Percentiles rank a stretch among this genome's conserved stretches.
phyloP scores from a whole-genome alignment of 2,329 filamentous ascomycete species.

The Sporothrix protearum region DNA sequence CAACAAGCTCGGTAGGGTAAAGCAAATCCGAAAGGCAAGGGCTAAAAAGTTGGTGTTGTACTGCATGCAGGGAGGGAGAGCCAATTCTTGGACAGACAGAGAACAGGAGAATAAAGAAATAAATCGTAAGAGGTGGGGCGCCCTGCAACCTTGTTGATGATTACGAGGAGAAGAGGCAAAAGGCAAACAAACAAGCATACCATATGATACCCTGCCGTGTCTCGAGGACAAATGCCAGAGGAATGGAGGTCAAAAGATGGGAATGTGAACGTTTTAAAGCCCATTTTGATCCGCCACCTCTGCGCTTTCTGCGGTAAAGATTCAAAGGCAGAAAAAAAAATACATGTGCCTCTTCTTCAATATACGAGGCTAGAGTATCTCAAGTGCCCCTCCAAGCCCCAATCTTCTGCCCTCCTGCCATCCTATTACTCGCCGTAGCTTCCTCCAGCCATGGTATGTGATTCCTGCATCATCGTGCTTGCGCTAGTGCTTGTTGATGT shows the following conservation, averaged over 20 bases:
- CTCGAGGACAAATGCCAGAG: not conserved
- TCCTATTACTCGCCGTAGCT: not conserved
- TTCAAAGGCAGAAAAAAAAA: not conserved
- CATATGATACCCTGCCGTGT: not conserved
- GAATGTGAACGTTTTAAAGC: not conserved
- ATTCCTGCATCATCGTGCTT: not conserved
- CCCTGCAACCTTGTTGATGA: conserved; percentile 1
- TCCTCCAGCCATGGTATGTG: not conserved
- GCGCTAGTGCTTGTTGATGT: not conserved
- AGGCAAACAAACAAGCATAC: not conserved
- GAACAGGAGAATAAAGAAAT: not conserved
- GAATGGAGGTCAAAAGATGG: not conserved
- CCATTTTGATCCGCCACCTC: not conserved
- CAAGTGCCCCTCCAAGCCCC: not conserved
- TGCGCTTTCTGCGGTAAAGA: not conserved
- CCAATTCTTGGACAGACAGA: not conserved
- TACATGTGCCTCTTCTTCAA: not conserved
- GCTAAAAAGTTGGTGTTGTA: conserved; percentile 12
- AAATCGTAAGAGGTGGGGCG: conserved; percentile 6
- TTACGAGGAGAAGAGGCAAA: not conserved
- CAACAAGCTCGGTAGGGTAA: not conserved
- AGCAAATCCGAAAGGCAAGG: not conserved
- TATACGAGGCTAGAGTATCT: not conserved
- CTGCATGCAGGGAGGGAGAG: not conserved
- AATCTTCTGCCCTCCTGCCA: not conserved